Evolutionary conservation across 2,329 filamentous ascomycete species (phyloP).

Genomic region (Lachnellula hyalina): DNA sequence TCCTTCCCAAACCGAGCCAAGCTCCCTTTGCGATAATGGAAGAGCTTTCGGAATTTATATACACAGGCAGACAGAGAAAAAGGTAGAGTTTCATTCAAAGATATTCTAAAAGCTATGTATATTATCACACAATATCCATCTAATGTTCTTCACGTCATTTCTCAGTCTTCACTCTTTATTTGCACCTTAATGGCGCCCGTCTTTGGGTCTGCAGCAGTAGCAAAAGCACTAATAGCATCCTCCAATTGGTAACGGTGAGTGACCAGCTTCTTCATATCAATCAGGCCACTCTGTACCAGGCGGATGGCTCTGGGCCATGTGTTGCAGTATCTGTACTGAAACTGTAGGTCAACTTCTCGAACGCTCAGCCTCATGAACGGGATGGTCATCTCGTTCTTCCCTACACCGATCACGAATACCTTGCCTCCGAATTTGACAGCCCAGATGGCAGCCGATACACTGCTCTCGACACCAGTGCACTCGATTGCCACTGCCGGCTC

Average conservation of each 20-base stretch:
- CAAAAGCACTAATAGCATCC: slow-evolving; percentile 83
- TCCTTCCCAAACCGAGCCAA: not conserved
- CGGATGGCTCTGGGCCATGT: slow-evolving; percentile 94
- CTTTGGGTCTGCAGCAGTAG: slow-evolving; percentile 80
- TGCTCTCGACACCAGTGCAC: slow-evolving; percentile 92
- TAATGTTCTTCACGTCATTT: slow-evolving; percentile 1
- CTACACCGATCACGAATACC: slow-evolving; percentile 94
- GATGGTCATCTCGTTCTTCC: slow-evolving; percentile 90
- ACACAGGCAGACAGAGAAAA: not conserved
- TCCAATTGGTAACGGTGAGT: slow-evolving; percentile 84
- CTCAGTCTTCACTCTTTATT: slow-evolving; percentile 61
- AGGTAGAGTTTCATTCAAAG: not conserved
- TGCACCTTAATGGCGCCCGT: slow-evolving; percentile 97
- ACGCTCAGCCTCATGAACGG: slow-evolving; percentile 93
- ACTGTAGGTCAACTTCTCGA: slow-evolving; percentile 88
- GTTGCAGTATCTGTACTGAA: slow-evolving; percentile 95
- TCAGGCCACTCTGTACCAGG: slow-evolving; percentile 75
- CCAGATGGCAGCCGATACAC: slow-evolving; percentile 80
- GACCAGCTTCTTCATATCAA: slow-evolving; percentile 76
- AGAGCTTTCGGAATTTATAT: not conserved
- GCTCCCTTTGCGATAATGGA: slow-evolving; percentile 1
- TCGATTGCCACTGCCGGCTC: slow-evolving; percentile 81
- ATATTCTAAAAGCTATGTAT: slow-evolving; percentile 12
- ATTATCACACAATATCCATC: slow-evolving; percentile 1
- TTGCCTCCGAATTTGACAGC: slow-evolving; percentile 91